Conservation (phyloP, 495 filamentous ascomycete species). For the Penicillium paradoxum region DNA sequence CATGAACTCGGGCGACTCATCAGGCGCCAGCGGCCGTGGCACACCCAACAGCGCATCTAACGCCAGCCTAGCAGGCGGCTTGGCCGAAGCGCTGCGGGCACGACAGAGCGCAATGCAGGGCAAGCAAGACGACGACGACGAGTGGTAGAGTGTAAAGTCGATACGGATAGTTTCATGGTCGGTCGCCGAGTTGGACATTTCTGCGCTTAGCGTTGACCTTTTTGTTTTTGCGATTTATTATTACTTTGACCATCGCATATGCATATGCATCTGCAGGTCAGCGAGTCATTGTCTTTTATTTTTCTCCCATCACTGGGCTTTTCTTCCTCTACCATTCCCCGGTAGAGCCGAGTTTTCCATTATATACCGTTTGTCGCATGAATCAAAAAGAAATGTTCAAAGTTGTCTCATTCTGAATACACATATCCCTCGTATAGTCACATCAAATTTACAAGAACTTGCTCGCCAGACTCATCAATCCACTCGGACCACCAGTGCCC, state of each 20-base stretch:
- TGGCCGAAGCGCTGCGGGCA: conserved; percentile 76
- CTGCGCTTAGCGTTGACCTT: conserved; percentile 27
- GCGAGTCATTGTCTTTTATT: conserved; percentile 4
- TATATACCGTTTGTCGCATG: conserved; percentile 7
- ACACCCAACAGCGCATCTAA: conserved; percentile 65
- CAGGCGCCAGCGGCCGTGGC: conserved; percentile 59
- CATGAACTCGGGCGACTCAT: conserved; percentile 57
- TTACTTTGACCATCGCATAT: conserved; percentile 3
- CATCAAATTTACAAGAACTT: conserved; percentile 39
- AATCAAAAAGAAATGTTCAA: background rate
- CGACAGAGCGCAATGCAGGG: conserved; percentile 67
- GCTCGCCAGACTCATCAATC: conserved; percentile 54
- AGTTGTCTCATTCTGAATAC: conserved; percentile 5
- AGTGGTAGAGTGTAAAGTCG: conserved; percentile 44
- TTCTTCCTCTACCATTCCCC: background rate
- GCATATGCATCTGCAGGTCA: background rate
- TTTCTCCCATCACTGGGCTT: background rate
- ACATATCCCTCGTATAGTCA: background rate
- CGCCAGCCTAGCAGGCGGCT: conserved; percentile 69
- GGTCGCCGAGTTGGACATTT: conserved; percentile 16
- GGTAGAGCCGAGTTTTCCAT: background rate
- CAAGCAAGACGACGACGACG: conserved; percentile 62
- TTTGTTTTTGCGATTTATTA: conserved; percentile 6
- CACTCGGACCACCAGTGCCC: conserved; percentile 42
- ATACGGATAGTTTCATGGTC: conserved; percentile 9